Base-by-base conservation (phyloP, 2,329 filamentous ascomycete genomes). In the Colletotrichum sp. region DNA sequence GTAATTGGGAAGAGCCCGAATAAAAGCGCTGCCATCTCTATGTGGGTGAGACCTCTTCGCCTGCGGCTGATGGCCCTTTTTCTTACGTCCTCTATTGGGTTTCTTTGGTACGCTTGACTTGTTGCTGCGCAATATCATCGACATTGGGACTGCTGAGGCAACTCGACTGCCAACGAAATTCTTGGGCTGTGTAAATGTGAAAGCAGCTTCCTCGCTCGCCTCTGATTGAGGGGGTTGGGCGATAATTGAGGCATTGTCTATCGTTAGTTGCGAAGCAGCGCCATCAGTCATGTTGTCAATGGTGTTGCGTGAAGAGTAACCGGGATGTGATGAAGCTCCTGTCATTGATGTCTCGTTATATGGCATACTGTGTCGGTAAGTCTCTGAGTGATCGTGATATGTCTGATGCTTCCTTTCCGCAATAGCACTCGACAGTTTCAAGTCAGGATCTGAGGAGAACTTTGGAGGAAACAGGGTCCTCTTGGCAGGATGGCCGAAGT, bases 101-200 rank as follows among this genome's bases (percentile, higher is more conserved):
- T 30, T 57, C 12, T 32, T 55, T 12, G 66, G 72, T 2, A 66
- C 34, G 13, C 28, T 30, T 34, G 27, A 15, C 8, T 5, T 39
- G 12, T n/a, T 52, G 25, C 25, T 15, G 39, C 15, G 6, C 16
- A 76, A 36, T 22, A 6, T 52, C 11, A n/a, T 52, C 6, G n/a
- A 6, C 2, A 52, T 22, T 6, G 44, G 44, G 19, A 5, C 11
- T 52, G 6, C 11, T 12, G 44, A 52, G 44, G 44, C 22, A 22
- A 52, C 44, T 22, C 44, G 44, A 52, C 72, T 71, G 25, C 77
- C 77, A 16, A 77, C 59, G 39, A 78, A 78, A 5, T 55, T 68
- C 36, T 76, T 75, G 28, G 77, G 77, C n/a, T 73, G 73, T 13
- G 57, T 67, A 55, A 77, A 78, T 32, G n/a, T 74, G n/a, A 67